Percentiles rank a stretch among this genome's conserved stretches.
phyloP scores from a whole-genome alignment of 2,329 filamentous ascomycete genomes.

The Exophiala alcalophila region DNA sequence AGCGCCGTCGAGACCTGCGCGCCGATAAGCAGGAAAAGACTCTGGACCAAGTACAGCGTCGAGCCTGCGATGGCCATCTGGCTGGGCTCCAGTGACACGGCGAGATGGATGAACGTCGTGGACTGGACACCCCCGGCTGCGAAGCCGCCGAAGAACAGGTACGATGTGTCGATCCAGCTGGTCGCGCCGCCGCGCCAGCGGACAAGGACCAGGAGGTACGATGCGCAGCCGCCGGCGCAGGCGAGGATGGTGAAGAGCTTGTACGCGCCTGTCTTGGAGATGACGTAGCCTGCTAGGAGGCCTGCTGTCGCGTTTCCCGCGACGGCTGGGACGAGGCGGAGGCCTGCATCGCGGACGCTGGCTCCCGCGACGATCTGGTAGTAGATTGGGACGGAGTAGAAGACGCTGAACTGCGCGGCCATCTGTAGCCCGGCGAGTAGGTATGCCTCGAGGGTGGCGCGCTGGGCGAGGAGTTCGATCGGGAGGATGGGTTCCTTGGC shows the following conservation, averaged over 20 bases:
- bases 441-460: conserved; percentile 55
- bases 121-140: conserved; percentile 49
- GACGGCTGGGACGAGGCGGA: conserved; percentile 65
- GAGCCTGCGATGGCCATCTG: conserved; percentile 52
- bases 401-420: conserved; percentile 57
- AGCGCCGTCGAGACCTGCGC: conserved; percentile 14
- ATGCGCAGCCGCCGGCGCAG: conserved; percentile 48
- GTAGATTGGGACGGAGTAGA: conserved; percentile 56
- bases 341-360: conserved; percentile 57
- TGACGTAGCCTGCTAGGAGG: conserved; percentile 57
- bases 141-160: conserved; percentile 58
- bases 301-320: conserved; percentile 64
- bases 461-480: conserved; percentile 40
- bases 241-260: conserved; percentile 54
- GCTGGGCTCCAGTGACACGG: conserved; percentile 44
- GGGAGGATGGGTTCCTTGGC: conserved; percentile 39
- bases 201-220: conserved; percentile 53
- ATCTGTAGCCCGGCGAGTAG: conserved; percentile 53
- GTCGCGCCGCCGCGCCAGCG: conserved; percentile 61
- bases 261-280: conserved; percentile 59
- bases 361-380: conserved; percentile 62
- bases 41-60: conserved; percentile 43
- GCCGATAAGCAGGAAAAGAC: conserved; percentile 17
- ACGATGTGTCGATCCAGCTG: conserved; percentile 54
- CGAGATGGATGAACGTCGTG: conserved; percentile 51